phyloP scores from a whole-genome alignment of 257 asterid species.

The Penstemon davidsonii region DNA sequence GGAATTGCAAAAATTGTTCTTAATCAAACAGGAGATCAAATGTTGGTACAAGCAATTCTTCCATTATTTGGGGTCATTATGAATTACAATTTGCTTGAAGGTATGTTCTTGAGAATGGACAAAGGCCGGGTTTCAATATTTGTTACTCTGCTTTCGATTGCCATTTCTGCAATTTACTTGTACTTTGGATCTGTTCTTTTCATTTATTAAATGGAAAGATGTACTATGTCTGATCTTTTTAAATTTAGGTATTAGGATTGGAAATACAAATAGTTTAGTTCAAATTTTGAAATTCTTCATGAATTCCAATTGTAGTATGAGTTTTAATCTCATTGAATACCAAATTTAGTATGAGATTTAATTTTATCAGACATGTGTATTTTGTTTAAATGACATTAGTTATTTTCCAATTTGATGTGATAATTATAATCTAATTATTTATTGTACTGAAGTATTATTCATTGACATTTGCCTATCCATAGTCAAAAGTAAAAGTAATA shows the following conservation, averaged over 20 bases:
- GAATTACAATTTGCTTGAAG: slow-evolving; percentile 56
- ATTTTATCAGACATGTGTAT: no score
- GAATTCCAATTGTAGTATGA: no score
- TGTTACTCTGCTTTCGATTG: slow-evolving; percentile 29
- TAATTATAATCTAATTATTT: no score
- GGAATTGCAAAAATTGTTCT: slow-evolving; percentile 34
- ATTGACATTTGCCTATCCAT: no score
- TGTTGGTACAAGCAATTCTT: slow-evolving; percentile 42
- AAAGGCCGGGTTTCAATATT: slow-evolving; percentile 39
- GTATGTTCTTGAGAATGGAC: slow-evolving; percentile 60
- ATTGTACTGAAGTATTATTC: no score
- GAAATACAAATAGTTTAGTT: neutral
- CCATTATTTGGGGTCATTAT: slow-evolving; percentile 40
- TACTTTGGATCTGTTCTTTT: slow-evolving; percentile 27
- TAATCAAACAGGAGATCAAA: slow-evolving; percentile 11
- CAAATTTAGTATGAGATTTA: no score
- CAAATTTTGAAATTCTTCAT: no score
- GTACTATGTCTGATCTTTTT: neutral
- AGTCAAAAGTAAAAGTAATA: no score
- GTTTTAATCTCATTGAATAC: no score
- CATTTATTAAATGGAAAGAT: slow-evolving; percentile 4
- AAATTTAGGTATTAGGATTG: neutral
- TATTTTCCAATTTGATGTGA: no score
- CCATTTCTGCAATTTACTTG: slow-evolving; percentile 18
- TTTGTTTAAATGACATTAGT: no score